Evolutionary conservation across 768 basidiomycete species (phyloP), one percentile per base, ranked within the genome.

Genomic region (Clathrus columnatus): DNA sequence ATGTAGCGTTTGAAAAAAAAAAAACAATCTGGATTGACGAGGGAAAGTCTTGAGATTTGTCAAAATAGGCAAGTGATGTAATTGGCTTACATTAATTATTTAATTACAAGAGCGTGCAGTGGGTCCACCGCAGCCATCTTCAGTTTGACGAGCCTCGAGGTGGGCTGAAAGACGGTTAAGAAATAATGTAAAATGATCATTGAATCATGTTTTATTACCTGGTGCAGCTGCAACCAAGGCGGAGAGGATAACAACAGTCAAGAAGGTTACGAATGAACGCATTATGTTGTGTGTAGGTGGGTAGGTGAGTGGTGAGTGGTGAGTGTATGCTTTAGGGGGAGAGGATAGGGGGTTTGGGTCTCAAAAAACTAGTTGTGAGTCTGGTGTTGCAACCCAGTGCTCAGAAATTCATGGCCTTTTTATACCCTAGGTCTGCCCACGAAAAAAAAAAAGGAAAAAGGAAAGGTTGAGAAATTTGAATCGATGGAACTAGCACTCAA

Each of bases 51-150:
- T 11, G 36, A n/a, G 36, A 36, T 4, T 36, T 36, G 36, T 36
- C n/a, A n/a, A n/a, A 48, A 6, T 29, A 27, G 49, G 49, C 14
- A 50, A 2, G 49, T 14, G 28, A 29, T 26, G 18, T 29, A 50
- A 21, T 26, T n/a, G 24, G 20, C 26, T 50, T 20, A 50, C 18
- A 24, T 14, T 7, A 26, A 36, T 36, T 36, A 8, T 20, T 23
- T 47, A 54, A 54, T 54, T 54, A 30, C 53, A 54, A 11, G 53
- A 54, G n/a, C 53, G 43, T 36, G 27, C 45, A 20, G 21, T 54
- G 8, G 53, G 53, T 7, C 53, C 53, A 30, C 53, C 53, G 43
- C 53, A 54, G 6, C 45, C 51, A 36, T 53, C 50, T 20, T 4
- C 45, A 16, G 53, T 54, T 20, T 54, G 53, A 46, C 43, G 53